Conservation (phyloP, 495 filamentous ascomycete genomes). For the Lophiostoma macrostomum region DNA sequence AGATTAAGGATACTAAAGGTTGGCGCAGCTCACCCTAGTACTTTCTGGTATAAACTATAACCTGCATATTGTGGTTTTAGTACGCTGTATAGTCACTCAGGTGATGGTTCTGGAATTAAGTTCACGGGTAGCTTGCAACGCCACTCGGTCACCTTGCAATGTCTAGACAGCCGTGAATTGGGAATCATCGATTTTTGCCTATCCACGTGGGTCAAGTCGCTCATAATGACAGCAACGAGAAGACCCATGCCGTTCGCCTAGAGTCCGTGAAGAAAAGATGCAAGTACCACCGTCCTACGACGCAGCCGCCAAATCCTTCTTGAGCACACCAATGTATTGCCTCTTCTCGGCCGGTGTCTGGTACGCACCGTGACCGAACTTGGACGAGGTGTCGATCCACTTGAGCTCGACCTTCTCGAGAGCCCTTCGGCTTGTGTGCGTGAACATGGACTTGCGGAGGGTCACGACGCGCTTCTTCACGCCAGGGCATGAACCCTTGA, state of each 20-base stretch:
- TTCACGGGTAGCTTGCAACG: too few relatives aligned
- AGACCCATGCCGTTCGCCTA: constrained; percentile 28
- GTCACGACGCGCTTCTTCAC: constrained; percentile 99
- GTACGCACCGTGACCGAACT: constrained; percentile 99
- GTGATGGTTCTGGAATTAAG: too few relatives aligned
- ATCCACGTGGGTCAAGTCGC: constrained; percentile 7
- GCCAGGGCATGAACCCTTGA: constrained; percentile 97
- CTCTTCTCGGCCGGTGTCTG: constrained; percentile 98
- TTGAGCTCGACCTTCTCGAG: constrained; percentile 99
- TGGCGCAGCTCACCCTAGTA: too few relatives aligned
- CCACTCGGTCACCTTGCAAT: too few relatives aligned
- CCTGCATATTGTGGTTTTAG: too few relatives aligned
- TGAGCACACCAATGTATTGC: constrained; percentile 90
- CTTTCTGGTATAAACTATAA: too few relatives aligned
- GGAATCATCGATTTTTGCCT: constrained; percentile 28
- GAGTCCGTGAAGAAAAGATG: constrained; percentile 27
- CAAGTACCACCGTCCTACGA: constrained; percentile 52
- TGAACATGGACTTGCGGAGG: constrained; percentile 98
- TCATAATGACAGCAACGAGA: constrained; percentile 11
- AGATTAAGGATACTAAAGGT: too few relatives aligned
- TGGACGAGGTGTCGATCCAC: constrained; percentile 99
- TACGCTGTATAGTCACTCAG: too few relatives aligned
- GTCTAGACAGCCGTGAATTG: constrained; percentile 19
- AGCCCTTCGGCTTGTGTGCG: constrained; percentile 88
- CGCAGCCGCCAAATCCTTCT: constrained; percentile 86